phyloP scores from a whole-genome alignment of 2,329 filamentous ascomycete species.

The Aspergillus piperis region DNA sequence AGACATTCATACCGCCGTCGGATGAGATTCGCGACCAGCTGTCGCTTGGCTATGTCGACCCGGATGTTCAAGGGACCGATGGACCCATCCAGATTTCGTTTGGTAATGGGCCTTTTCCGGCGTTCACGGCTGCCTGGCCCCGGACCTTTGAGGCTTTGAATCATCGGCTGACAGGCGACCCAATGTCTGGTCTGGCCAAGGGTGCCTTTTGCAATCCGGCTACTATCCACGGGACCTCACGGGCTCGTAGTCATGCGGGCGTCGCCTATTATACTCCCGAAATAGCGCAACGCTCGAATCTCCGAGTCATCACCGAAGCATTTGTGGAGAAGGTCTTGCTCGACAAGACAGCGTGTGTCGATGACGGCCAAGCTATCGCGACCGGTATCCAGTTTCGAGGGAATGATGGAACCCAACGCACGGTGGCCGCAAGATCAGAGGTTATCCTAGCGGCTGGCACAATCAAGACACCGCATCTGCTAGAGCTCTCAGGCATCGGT shows the following conservation, averaged over 20 bases:
- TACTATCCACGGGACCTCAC: constrained; percentile 36
- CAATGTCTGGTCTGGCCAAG: neutral
- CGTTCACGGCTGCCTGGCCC: neutral
- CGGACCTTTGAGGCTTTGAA: neutral
- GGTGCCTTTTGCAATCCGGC: neutral
- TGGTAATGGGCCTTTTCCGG: neutral
- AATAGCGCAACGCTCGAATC: constrained; percentile 44
- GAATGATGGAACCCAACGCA: constrained; percentile 21
- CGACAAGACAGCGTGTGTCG: neutral
- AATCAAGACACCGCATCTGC: constrained; percentile 58
- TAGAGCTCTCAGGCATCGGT: constrained; percentile 64
- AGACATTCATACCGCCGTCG: constrained; percentile 21
- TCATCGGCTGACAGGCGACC: neutral
- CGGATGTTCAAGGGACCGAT: neutral
- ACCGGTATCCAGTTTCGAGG: constrained; percentile 22
- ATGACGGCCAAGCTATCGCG: constrained; percentile 24
- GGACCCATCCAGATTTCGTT: neutral
- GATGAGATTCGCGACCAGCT: neutral
- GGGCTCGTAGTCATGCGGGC: constrained; percentile 19
- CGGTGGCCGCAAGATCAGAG: constrained; percentile 47
- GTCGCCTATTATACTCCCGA: constrained; percentile 26
- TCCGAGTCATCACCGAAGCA: constrained; percentile 51
- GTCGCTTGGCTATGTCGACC: neutral
- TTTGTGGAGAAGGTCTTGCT: constrained; percentile 51
- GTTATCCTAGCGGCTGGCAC: constrained; percentile 63